Percentiles rank a stretch among this genome's conserved stretches.
Evolutionary conservation across 441 rosid species (phyloP).

Genomic region (Populus hybrid): DNA sequence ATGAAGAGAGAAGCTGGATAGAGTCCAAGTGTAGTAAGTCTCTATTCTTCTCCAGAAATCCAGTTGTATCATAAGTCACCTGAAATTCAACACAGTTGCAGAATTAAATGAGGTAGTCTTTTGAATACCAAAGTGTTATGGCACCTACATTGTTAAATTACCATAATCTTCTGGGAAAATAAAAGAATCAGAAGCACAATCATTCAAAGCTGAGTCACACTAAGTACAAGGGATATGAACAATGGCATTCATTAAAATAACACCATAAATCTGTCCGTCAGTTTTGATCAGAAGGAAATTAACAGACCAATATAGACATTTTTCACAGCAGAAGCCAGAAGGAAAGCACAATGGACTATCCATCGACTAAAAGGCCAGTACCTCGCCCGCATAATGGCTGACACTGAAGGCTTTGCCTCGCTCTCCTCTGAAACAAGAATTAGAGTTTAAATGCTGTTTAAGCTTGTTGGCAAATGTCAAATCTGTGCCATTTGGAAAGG

Average conservation of each 20-base stretch:
- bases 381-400: constrained; percentile 97
- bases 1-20: constrained; percentile 85
- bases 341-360: background rate
- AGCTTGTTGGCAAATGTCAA: constrained; percentile 94
- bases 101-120: constrained; percentile 25
- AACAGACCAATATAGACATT: background rate
- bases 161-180: background rate
- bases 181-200: background rate
- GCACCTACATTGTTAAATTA: background rate
- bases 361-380: constrained; percentile 22
- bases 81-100: constrained; percentile 35
- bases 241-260: background rate
- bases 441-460: constrained; percentile 74
- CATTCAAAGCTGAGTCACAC: background rate
- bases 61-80: constrained; percentile 93
- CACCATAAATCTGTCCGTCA: background rate
- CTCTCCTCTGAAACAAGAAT: constrained; percentile 79
- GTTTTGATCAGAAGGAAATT: background rate
- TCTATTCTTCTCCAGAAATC: constrained; percentile 96
- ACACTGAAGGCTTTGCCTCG: constrained; percentile 80
- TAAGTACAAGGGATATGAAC: background rate
- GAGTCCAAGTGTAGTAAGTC: constrained; percentile 93
- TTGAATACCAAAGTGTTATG: background rate
- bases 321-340: background rate
- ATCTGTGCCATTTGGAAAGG: constrained; percentile 94